These are phyloP conservation scores for Durusdinium trenchii DNA, from an alignment of 73 alveolate genomes.

Conservation along the genomic window DNA sequence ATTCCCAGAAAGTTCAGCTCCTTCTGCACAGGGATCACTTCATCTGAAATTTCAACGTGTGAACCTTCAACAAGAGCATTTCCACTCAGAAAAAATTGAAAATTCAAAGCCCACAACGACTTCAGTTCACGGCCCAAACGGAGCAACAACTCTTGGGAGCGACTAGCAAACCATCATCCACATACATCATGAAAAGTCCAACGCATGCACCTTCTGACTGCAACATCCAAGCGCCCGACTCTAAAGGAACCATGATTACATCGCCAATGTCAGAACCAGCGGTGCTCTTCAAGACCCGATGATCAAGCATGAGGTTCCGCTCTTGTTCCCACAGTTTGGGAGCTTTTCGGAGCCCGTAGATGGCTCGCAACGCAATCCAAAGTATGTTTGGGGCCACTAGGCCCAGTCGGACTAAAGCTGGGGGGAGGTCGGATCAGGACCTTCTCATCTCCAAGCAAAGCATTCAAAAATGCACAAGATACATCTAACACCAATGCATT, in stretches of 20 bases:
- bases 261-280: neutral
- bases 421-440: slow-evolving; percentile 10
- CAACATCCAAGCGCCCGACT: neutral
- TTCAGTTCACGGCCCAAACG: neutral
- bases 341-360: neutral
- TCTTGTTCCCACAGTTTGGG: slow-evolving; percentile 1
- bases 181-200: neutral
- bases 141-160: neutral
- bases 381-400: neutral
- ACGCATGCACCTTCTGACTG: neutral
- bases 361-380: neutral
- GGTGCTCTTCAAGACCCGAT: neutral
- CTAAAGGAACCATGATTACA: neutral
- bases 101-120: neutral
- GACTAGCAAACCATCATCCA: neutral
- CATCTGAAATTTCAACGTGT: neutral
- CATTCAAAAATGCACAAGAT: neutral
- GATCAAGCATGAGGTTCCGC: neutral
- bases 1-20: slow-evolving; percentile 14
- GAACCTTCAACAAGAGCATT: neutral
- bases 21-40: neutral
- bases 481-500: neutral
- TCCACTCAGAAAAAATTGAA: neutral
- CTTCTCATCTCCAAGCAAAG: neutral
- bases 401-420: neutral